These are phyloP conservation scores for Halophytophthora batemanensis DNA, from an alignment of 352 stramenopile species.

Conservation along the genomic window DNA sequence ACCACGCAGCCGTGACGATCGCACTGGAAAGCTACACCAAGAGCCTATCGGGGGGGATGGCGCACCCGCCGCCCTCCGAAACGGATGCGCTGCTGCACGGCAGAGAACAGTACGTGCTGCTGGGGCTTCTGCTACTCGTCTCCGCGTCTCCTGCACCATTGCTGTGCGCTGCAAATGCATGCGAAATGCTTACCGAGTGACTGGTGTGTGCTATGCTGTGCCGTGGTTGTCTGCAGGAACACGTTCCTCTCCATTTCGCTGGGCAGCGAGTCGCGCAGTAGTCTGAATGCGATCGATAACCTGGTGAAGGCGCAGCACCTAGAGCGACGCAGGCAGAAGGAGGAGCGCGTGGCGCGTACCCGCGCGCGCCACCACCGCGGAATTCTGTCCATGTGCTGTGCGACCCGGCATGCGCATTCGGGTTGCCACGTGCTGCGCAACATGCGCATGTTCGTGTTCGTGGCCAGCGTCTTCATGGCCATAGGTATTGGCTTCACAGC, in stretches of 20 bases:
- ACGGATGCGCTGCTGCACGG: conserved; percentile 21
- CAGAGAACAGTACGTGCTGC: conserved; percentile 33
- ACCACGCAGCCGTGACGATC: not conserved
- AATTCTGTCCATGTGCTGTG: conserved; percentile 17
- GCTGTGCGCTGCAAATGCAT: not conserved
- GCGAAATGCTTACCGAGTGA: no score
- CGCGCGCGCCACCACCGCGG: conserved; percentile 2
- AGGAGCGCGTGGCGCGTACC: conserved; percentile 5
- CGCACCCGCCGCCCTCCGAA: conserved; percentile 18
- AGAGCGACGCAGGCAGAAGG: not conserved
- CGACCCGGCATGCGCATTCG: no score
- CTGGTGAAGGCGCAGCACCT: conserved; percentile 18
- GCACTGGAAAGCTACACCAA: not conserved
- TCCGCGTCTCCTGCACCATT: not conserved
- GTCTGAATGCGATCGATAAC: conserved; percentile 37
- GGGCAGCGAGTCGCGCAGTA: conserved; percentile 42
- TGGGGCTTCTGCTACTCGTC: no score
- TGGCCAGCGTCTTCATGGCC: conserved; percentile 35
- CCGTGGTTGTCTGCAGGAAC: conserved; percentile 21
- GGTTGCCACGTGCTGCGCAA: conserved; percentile 1
- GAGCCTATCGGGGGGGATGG: conserved; percentile 9
- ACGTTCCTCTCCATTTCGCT: conserved; percentile 67
- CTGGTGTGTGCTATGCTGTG: not conserved
- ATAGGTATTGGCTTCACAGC: conserved; percentile 37
- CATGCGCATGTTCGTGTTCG: conserved; percentile 27